These are phyloP conservation scores for Salix caprea DNA, from an alignment of 345 rosid species.

Conservation along the genomic window DNA sequence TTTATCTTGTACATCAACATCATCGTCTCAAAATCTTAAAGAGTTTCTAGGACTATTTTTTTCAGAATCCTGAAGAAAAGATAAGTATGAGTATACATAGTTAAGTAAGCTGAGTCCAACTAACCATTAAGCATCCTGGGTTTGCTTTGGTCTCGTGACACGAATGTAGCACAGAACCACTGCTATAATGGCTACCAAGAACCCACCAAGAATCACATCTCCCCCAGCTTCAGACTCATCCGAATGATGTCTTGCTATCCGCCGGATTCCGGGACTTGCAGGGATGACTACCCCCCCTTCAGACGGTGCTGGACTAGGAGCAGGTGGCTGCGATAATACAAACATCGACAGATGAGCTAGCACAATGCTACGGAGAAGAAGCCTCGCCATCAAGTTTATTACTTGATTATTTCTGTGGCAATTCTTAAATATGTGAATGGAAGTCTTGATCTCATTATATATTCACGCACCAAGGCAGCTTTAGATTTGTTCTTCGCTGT, in stretches of 20 bases:
- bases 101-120: background rate
- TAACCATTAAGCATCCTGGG: background rate
- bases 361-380: constrained; percentile 11
- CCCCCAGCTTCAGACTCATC: constrained; percentile 25
- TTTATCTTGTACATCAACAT: background rate
- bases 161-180: constrained; percentile 34
- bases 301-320: constrained; percentile 22
- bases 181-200: constrained; percentile 20
- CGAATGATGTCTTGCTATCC: constrained; percentile 24
- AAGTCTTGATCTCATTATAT: background rate
- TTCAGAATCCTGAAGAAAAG: background rate
- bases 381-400: constrained; percentile 6
- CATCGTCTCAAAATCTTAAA: background rate
- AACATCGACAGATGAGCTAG: background rate
- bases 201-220: constrained; percentile 39
- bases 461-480: too few species aligned
- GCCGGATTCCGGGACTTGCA: constrained; percentile 1
- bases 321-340: constrained; percentile 2
- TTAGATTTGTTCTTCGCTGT: too few species aligned
- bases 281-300: constrained; percentile 8
- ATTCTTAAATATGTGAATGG: background rate
- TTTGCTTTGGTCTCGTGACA: constrained; percentile 21
- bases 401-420: background rate
- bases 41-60: background rate
- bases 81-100: background rate